Evolutionary conservation across 2,329 filamentous ascomycete species (phyloP).

Genomic region (Colletotrichum tropicicola): DNA sequence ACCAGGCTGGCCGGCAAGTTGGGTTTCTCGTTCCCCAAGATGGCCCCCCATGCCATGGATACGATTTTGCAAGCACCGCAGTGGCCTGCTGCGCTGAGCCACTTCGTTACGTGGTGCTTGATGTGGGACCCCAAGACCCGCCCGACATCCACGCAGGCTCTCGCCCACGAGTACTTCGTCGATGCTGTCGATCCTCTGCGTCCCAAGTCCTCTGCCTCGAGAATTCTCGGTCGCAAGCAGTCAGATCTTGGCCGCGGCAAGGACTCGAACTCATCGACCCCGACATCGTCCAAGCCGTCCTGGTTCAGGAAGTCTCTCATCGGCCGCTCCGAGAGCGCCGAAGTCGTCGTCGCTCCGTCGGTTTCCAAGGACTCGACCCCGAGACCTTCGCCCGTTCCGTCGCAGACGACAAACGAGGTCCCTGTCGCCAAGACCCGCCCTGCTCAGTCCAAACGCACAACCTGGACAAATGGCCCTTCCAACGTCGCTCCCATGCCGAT

Average conservation of each 20-base stretch:
- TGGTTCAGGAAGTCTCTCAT: constrained; percentile 98
- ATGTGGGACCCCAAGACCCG: constrained; percentile 98
- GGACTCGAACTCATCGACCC: constrained; percentile 64
- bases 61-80: constrained; percentile 90
- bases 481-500: constrained; percentile 94
- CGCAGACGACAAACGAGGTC: constrained; percentile 50
- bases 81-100: constrained; percentile 87
- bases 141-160: constrained; percentile 91
- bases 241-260: constrained; percentile 80
- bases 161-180: constrained; percentile 92
- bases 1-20: constrained; percentile 92
- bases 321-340: constrained; percentile 75
- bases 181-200: constrained; percentile 92
- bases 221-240: constrained; percentile 87
- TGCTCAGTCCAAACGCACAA: constrained; percentile 81
- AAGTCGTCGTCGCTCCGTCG: constrained; percentile 60
- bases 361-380: constrained; percentile 58
- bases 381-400: constrained; percentile 54
- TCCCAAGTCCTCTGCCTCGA: constrained; percentile 89
- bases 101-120: constrained; percentile 98
- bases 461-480: constrained; percentile 86
- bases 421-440: constrained; percentile 56
- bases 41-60: constrained; percentile 97
- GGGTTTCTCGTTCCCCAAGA: constrained; percentile 98
- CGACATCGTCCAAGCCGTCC: constrained; percentile 83